Base-by-base conservation (phyloP, 2,329 filamentous ascomycete genomes). In the Fusarium neocosmosporiellum region DNA sequence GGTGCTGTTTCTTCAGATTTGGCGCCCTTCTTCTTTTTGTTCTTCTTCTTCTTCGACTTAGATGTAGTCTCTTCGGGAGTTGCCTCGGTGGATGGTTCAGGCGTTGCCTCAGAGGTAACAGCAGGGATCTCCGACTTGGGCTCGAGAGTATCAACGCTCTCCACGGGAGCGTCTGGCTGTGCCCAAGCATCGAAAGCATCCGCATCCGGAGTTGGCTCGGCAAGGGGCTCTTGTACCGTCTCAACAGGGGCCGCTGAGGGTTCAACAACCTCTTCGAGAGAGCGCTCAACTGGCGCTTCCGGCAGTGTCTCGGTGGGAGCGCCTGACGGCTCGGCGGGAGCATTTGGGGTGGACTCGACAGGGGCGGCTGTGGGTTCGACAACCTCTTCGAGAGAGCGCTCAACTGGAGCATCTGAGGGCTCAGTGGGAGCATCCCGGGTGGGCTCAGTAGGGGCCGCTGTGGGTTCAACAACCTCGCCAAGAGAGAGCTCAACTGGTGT, bases 21-120 rank as follows among this genome's bases (percentile, higher is more conserved):
- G 14, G 33, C 33, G 22, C 64, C 64, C 65, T 78, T 78, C 72
- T 75, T 78, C 70, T 78, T 79, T 50, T 79, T 79, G 37, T 78
- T 77, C 55, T 78, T 78, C 60, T 78, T 78, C 57, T 78, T 73
- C 59, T 74, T 78, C 34, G 71, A 72, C 58, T 65, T 71, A 7
- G 72, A 59, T 8, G 66, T 11, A 5, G 29, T 27, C 14, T 78
- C 68, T 18, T 66, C 67, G n/a, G 59, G 41, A 9, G 58, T 34
- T 59, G 65, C 13, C 41, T 70, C 67, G 2, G 20, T 20, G n/a
- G 48, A 27, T 18, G 48, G 36, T 57, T 75, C 66, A 16, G 55
- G 37, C 18, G 39, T 46, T 22, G 66, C 50, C 24, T 77, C 72
- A 11, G 27, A 41, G 33, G 46, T n/a, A 14, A 37, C 14, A 18